Base-by-base conservation (phyloP, 306 rosid species). In the Trifolium pratense region DNA sequence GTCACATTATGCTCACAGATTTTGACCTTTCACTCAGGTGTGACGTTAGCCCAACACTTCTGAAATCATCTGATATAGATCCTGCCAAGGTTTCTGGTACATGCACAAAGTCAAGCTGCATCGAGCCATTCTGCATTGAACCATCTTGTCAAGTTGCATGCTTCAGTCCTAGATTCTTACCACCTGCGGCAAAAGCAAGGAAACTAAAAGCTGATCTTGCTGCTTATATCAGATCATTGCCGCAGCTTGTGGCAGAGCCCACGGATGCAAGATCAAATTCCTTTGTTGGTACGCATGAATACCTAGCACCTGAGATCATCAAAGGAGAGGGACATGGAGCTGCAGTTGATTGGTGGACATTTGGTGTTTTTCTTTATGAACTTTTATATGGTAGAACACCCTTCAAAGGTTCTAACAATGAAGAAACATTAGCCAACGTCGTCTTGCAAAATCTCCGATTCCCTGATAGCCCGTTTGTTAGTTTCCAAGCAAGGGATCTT, bases 281-380 rank as follows among this genome's bases (percentile, higher is more conserved):
- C 48, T 91, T 91, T 73, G 97, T 91, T 0, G 97, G 97, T 75
- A 91, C 97, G 56, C 97, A 91, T 7, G 97, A 91, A 85, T 91
- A 91, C 90, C 75, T 91, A 66, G 97, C 97, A 3, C 97, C 97
- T 0, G 97, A 91, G 91, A 87, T 91, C 66, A 91, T 91, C 86
- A 86, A 87, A 88, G 97, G 93, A 46, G 91, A 87, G 58, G 97
- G 97, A 37, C 97, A 91, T 15, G 97, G 97, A 40, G 96, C 96
- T 34, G 97, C 97, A 6, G 97, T 91, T 66, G 97, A 91, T 81
- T 91, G 97, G 97, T 91, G 97, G 97, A 91, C 97, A 1, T 88
- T 89, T 68, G 97, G 97, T n/a, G 84, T 91, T 66, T 91, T 91
- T 60, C 96, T 91, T 18, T 91, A 89, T 32, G 97, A 91, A 82